Percentiles rank a stretch among this genome's conserved stretches.
These are phyloP conservation scores for Clarireedia homoeocarpa DNA, from an alignment of 2,329 filamentous ascomycete species.

Conservation along the genomic window DNA sequence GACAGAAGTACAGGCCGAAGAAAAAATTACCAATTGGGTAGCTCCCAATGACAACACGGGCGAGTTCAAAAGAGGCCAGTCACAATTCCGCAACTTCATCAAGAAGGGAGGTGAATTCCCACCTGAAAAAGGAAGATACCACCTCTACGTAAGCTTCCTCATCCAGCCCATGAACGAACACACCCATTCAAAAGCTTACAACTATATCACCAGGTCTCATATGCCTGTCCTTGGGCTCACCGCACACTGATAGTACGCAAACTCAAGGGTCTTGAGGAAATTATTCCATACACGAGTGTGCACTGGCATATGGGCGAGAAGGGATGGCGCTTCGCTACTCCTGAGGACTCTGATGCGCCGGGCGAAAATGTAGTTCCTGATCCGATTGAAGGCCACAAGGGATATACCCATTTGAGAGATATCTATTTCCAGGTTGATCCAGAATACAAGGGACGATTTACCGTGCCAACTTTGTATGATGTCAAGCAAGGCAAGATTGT, in stretches of 20 bases:
- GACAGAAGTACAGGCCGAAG: conserved; percentile 14
- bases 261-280: conserved; percentile 84
- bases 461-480: conserved; percentile 62
- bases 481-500: conserved; percentile 61
- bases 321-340: conserved; percentile 59
- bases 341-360: conserved; percentile 46
- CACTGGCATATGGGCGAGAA: conserved; percentile 59
- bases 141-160: conserved; percentile 83
- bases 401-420: conserved; percentile 58
- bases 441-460: conserved; percentile 60
- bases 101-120: conserved; percentile 55
- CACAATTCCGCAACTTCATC: conserved; percentile 67
- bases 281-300: conserved; percentile 47
- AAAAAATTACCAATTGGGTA: conserved; percentile 77
- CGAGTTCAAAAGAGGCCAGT: conserved; percentile 86
- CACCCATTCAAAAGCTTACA: conserved; percentile 40
- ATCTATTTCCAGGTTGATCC: conserved; percentile 60
- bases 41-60: conserved; percentile 67
- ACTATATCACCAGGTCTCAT: conserved; percentile 27
- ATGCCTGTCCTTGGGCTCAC: conserved; percentile 62
- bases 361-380: conserved; percentile 58
- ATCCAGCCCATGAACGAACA: conserved; percentile 67
- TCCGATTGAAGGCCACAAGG: conserved; percentile 51
- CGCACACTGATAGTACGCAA: conserved; percentile 80
- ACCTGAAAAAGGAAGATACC: conserved; percentile 82